Percentiles rank a stretch among this genome's conserved stretches.
Conservation (phyloP, 1,139 yeast species). For the Candida sp. region DNA sequence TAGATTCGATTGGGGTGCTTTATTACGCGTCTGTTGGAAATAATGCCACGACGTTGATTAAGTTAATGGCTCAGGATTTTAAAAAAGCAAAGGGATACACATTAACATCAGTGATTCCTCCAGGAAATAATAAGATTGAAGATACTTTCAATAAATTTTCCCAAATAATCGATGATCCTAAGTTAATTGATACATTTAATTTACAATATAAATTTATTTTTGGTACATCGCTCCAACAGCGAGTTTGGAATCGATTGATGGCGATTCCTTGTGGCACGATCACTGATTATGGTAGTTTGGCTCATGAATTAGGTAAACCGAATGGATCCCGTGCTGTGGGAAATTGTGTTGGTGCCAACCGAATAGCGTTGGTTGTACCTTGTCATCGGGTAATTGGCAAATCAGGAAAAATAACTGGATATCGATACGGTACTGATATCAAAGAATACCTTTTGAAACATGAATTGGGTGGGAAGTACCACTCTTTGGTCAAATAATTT, state of each 20-base stretch:
- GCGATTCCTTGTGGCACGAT: conserved; percentile 12
- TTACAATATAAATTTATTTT: conserved; percentile 13
- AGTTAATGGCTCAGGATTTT: conserved; percentile 14
- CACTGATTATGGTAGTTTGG: conserved; percentile 14
- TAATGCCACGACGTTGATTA: conserved; percentile 5
- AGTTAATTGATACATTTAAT: conserved; percentile 4
- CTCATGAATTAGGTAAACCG: conserved; percentile 13
- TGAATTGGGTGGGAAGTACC: conserved; percentile 7
- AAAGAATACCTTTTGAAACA: conserved; percentile 11
- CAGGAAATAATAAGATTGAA: conserved; percentile 5
- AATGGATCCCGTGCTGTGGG: conserved; percentile 19
- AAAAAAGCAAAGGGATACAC: conserved; percentile 6
- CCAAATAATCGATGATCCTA: conserved; percentile 11
- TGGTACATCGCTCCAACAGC: conserved; percentile 20
- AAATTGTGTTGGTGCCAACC: conserved; percentile 21
- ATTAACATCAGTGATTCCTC: conserved; percentile 6
- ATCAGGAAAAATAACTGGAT: conserved; percentile 17
- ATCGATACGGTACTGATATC: conserved; percentile 18
- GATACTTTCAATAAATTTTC: conserved; percentile 11
- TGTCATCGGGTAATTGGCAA: conserved; percentile 21
- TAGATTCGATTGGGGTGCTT: conserved; percentile 14
- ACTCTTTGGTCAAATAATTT: too few species aligned
- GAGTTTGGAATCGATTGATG: conserved; percentile 18
- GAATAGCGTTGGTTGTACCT: conserved; percentile 20
- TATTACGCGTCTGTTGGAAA: conserved; percentile 21